Evolutionary conservation across 495 filamentous ascomycete genomes (phyloP).

Genomic region (Aspergillus asperescens): DNA sequence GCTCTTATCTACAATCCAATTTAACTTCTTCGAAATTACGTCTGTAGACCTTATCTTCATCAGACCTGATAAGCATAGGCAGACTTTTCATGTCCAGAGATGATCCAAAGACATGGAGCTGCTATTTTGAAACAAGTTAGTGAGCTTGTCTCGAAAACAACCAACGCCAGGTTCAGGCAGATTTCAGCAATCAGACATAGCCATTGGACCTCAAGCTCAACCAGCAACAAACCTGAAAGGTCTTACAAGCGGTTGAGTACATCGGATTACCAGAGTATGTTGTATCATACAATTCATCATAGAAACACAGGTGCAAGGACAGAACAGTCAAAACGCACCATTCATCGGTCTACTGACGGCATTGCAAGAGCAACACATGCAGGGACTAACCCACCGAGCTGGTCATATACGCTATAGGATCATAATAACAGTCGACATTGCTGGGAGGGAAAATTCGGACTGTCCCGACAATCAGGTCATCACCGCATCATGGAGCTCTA

Average conservation of each 20-base stretch:
- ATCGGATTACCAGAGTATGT: constrained; percentile 79
- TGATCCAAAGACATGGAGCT: no score
- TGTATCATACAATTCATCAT: constrained; percentile 52
- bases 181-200: constrained; percentile 58
- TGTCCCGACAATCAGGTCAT: constrained; percentile 95
- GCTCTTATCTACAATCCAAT: not conserved
- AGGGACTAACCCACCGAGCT: not conserved
- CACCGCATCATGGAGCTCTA: constrained; percentile 94
- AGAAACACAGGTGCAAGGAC: constrained; percentile 2
- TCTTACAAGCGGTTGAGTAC: constrained; percentile 54
- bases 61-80: not conserved
- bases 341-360: not conserved
- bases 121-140: not conserved
- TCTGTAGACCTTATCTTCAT: not conserved
- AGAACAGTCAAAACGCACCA: constrained; percentile 7
- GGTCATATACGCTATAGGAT: not conserved
- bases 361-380: not conserved
- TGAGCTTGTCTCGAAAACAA: not conserved
- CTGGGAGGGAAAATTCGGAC: constrained; percentile 12
- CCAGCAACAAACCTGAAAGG: constrained; percentile 40
- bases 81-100: no score
- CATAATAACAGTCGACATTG: not conserved
- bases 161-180: not conserved
- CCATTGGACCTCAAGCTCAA: constrained; percentile 65
- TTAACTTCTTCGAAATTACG: not conserved